Conservation (phyloP, 1,284 basidiomycete species). For the Melampsora americana region DNA sequence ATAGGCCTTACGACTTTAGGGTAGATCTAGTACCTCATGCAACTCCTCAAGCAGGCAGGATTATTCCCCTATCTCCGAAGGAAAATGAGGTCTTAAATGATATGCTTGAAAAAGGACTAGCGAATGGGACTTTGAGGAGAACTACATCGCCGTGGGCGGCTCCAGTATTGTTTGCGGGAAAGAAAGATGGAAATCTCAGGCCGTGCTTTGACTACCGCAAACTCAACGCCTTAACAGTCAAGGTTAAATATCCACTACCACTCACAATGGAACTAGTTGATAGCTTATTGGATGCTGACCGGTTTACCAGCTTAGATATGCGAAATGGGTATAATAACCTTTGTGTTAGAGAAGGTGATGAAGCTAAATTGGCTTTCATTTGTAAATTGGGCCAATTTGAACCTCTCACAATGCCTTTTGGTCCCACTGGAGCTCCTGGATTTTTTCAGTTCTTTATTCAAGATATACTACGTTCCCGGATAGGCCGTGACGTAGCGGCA, state of each 20-base stretch:
- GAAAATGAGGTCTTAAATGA: not conserved
- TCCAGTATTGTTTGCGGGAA: not conserved
- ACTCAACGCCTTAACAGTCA: no score
- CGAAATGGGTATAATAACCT: not conserved
- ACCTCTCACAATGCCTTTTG: no score
- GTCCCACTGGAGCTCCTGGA: no score
- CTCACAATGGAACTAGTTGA: not conserved
- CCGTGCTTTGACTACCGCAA: slow-evolving; percentile 5
- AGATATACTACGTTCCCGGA: no score
- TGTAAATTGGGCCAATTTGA: no score
- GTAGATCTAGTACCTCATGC: not conserved
- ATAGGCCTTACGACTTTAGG: not conserved
- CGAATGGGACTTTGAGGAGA: not conserved
- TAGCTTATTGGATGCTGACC: not conserved
- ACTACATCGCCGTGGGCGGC: slow-evolving; percentile 7
- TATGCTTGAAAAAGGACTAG: not conserved
- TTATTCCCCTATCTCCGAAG: not conserved
- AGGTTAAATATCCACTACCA: not conserved
- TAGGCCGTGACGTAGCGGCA: not conserved
- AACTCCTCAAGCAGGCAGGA: no score
- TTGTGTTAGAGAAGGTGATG: not conserved
- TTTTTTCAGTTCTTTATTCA: not conserved
- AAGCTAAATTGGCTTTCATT: not conserved
- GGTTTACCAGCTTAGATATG: not conserved
- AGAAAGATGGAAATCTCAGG: not conserved